Base-by-base conservation (phyloP, 2,329 filamentous ascomycete genomes). In the Sodiomyces alkalinus region DNA sequence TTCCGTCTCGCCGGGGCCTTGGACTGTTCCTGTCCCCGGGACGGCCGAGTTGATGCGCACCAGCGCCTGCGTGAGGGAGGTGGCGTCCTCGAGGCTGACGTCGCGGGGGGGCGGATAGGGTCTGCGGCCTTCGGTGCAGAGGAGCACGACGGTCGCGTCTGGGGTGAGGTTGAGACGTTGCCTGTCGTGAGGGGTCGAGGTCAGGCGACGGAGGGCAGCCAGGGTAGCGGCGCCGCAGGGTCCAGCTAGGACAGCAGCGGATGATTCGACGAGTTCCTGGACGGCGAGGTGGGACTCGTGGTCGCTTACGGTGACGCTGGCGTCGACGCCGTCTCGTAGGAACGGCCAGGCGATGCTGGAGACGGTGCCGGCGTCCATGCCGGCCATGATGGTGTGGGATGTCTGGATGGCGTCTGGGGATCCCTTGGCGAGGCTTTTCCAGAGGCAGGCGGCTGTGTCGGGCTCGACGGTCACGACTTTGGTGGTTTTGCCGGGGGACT, bases 301-400 rank as follows among this genome's bases (percentile, higher is more conserved):
- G 37, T 80, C 77, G 0, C 64, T 68, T 0, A 85, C 60, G 0
- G 63, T 65, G 0, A 74, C 48, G 29, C 64, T 66, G 1, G 62
- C 67, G 49, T 80, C 70, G 0, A 81, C 60, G 1, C 72, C 66
- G 0, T 53, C 43, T 6, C 55, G 48, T 4, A 86, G 45, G 0
- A 70, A 43, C 0, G 68, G 58, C 74, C 76, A 86, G 0, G 77
- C 73, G 1, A 64, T 69, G 0, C 56, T 56, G 0, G 76, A 80
- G 0, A 79, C 59, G 0, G 73, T 80, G 0, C 76, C 77, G 35
- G 78, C 85, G 38, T 80, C 72, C 55, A 85, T 67, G 0, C 78
- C 79, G 21, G 64, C 62, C 77, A 85, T 83, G 39, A 80, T 80
- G 0, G 74, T 82, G 3, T 65, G 52, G 0, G 53, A 56, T 0